Percentiles rank a stretch among this genome's conserved stretches.
Evolutionary conservation across 495 filamentous ascomycete species (phyloP).

Genomic region (Geoglossum glabrum): DNA sequence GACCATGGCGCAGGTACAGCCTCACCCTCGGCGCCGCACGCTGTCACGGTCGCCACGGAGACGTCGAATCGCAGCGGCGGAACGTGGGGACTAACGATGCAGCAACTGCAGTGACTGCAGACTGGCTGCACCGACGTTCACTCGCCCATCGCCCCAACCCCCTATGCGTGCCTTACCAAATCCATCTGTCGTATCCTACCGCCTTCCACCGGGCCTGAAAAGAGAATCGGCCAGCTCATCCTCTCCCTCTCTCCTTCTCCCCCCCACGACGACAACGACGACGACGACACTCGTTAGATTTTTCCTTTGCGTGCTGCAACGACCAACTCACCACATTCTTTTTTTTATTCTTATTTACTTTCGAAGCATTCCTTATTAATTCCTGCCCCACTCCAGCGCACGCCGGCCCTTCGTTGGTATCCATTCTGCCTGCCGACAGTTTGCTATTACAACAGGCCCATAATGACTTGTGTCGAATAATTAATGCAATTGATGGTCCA

Average conservation of each 20-base stretch:
- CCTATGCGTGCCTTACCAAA: neutral
- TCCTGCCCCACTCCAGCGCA: no score
- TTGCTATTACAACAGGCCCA: neutral
- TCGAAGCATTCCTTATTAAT: neutral
- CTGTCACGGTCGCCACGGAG: neutral
- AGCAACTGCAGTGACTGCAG: neutral
- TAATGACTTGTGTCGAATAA: neutral
- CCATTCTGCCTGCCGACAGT: neutral
- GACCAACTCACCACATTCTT: constrained; percentile 2
- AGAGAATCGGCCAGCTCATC: neutral
- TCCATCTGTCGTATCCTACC: neutral
- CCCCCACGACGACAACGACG: neutral
- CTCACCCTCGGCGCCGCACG: neutral
- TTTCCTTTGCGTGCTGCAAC: neutral
- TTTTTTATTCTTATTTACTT: neutral
- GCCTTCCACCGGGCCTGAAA: neutral
- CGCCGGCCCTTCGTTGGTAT: no score
- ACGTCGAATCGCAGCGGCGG: neutral
- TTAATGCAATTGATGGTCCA: neutral
- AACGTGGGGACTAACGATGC: neutral
- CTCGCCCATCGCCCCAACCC: neutral
- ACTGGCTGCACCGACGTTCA: neutral
- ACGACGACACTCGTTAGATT: neutral
- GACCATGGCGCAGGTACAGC: neutral
- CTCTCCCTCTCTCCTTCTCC: neutral